Percentiles rank a stretch among this genome's conserved stretches.
Evolutionary conservation across 805 yeast species (phyloP).

Genomic region (Candida ficus): DNA sequence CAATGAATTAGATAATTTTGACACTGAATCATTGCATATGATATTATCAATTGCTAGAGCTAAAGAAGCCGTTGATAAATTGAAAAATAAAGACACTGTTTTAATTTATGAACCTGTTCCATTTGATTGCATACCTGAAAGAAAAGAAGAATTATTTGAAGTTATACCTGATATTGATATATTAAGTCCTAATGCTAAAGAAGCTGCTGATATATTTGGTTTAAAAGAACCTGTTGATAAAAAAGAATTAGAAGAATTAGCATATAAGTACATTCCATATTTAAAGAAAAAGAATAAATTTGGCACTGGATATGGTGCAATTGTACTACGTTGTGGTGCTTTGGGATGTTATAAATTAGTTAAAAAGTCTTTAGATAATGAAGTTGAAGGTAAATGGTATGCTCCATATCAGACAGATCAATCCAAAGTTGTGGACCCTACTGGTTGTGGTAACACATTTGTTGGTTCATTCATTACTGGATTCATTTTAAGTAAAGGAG

Average conservation of each 20-base stretch:
- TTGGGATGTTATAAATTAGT: slow-evolving; percentile 55
- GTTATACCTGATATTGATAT: slow-evolving; percentile 47
- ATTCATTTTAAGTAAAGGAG: slow-evolving; percentile 39
- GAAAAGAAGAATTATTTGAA: slow-evolving; percentile 32
- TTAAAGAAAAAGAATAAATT: slow-evolving; percentile 31
- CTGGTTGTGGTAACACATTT: slow-evolving; percentile 93
- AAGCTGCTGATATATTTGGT: slow-evolving; percentile 64
- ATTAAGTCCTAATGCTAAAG: slow-evolving; percentile 81
- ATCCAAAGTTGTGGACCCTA: slow-evolving; percentile 68
- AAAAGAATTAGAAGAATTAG: slow-evolving; percentile 38
- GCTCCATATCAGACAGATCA: slow-evolving; percentile 68
- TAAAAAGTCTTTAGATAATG: slow-evolving; percentile 19
- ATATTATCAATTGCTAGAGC: slow-evolving; percentile 49
- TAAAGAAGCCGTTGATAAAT: neutral
- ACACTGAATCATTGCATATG: slow-evolving; percentile 47
- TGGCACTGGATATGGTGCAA: slow-evolving; percentile 32
- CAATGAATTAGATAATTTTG: slow-evolving; percentile 40
- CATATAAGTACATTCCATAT: slow-evolving; percentile 34
- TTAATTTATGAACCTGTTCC: slow-evolving; percentile 85
- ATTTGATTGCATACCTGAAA: slow-evolving; percentile 54
- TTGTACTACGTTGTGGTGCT: slow-evolving; percentile 73
- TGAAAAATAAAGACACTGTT: slow-evolving; percentile 1
- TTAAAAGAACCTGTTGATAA: slow-evolving; percentile 35
- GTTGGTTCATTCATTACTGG: slow-evolving; percentile 76
- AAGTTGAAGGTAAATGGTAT: slow-evolving; percentile 35